These are phyloP conservation scores for Termitomyces sp. DNA, from an alignment of 768 basidiomycete species.

Conservation along the genomic window DNA sequence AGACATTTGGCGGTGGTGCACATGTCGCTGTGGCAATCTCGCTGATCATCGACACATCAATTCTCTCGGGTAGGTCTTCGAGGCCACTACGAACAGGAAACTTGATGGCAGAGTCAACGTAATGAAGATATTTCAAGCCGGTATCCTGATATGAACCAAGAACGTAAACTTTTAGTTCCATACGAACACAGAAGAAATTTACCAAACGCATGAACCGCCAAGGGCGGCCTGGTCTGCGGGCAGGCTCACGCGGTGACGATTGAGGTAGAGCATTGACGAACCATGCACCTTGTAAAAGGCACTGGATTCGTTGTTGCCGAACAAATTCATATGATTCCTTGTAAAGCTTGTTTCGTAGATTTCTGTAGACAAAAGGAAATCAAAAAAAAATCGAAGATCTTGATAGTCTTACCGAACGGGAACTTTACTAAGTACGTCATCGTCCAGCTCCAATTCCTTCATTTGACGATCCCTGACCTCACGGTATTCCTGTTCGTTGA, in stretches of 20 bases:
- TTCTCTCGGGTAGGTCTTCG: constrained; percentile 83
- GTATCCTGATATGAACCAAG: constrained; percentile 51
- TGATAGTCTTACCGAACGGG: constrained; percentile 65
- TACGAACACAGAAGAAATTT: constrained; percentile 12
- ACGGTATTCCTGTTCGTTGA: constrained; percentile 78
- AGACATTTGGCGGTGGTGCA: constrained; percentile 58
- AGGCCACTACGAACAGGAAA: constrained; percentile 75
- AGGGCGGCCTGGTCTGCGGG: constrained; percentile 54
- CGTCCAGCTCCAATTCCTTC: constrained; percentile 85
- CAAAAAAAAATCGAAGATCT: not conserved
- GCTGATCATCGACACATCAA: constrained; percentile 74
- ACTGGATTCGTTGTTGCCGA: constrained; percentile 82
- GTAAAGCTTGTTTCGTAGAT: constrained; percentile 78
- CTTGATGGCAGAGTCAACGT: constrained; percentile 76
- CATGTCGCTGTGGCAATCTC: constrained; percentile 78
- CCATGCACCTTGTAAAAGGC: constrained; percentile 87
- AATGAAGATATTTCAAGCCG: constrained; percentile 77
- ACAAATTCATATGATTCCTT: constrained; percentile 91
- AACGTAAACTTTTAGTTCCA: not conserved
- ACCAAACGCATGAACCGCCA: constrained; percentile 91
- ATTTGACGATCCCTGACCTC: constrained; percentile 85
- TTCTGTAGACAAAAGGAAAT: constrained; percentile 36
- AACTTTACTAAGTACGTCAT: constrained; percentile 80
- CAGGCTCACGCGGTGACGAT: constrained; percentile 43
- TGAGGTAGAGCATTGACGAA: constrained; percentile 76